Base-by-base conservation (phyloP, 768 basidiomycete genomes). In the Tulasnella sp. region DNA sequence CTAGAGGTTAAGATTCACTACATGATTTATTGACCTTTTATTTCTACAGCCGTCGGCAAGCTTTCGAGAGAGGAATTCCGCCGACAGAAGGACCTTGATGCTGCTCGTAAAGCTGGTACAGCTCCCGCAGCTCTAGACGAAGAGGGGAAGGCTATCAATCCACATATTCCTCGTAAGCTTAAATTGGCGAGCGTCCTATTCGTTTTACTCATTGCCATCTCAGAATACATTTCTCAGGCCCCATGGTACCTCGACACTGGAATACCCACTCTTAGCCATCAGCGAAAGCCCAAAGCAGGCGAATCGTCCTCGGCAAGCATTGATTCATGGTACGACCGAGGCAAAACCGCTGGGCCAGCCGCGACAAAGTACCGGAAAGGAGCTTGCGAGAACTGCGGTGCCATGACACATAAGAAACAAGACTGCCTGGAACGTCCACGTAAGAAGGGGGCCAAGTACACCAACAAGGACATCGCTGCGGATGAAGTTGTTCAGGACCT, bases 181-280 rank as follows among this genome's bases (percentile, higher is more conserved):
- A 9, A 38, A 7, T 68, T n/a, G 3, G 19, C 38, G 18, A 44
- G 76, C 44, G 24, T 19, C 78, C 62, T 40, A 42, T 71, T 74
- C 80, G 38, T 79, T 40, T 52, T 48, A 75, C 81, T 76, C 80
- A 39, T 24, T n/a, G 39, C 39, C 31, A 34, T 71, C 80, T 18
- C 82, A 96, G 95, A 98, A 87, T 99, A 98, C 85, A 99, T 99
- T 84, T 95, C 97, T 9, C 95, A 97, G 85, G 97, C 96, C 10
- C 98, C 98, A 79, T 99, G 98, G 98, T 99, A 99, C 86, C 90
- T 97, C 82, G 95, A 98, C 85, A 96, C 94, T 6, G 98, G 96
- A 71, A 92, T 90, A 44, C 96, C 98, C 1, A 96, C 96, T 14
- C 89, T 99, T 77, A 94, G 92, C 84, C 97, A 98, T 88, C 98